These are phyloP conservation scores for Wickerhamomyces strasburgensis DNA, from an alignment of 805 yeast species.

Conservation along the genomic window DNA sequence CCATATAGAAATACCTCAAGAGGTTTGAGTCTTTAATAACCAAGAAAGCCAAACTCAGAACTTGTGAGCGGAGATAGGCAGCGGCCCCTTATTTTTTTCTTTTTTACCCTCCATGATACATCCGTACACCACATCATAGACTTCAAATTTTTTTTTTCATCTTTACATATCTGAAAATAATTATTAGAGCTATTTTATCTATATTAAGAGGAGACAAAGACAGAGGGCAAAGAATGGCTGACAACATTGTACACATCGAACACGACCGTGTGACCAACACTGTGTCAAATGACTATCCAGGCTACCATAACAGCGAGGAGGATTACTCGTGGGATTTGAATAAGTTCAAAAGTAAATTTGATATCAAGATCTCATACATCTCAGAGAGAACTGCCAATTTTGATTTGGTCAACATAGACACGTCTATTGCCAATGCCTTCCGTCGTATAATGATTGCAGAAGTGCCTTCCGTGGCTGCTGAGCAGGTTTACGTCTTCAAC, in stretches of 20 bases:
- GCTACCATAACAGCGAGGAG: slow-evolving; percentile 56
- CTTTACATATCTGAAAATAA: no score
- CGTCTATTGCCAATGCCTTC: slow-evolving; percentile 93
- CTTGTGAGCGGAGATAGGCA: no score
- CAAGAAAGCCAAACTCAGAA: no score
- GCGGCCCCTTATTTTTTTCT: no score
- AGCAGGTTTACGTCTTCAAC: slow-evolving; percentile 82
- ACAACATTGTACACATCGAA: slow-evolving; percentile 76
- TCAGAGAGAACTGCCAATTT: slow-evolving; percentile 75
- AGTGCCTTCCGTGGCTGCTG: slow-evolving; percentile 95
- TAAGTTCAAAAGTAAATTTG: slow-evolving; percentile 63
- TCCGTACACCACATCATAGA: no score
- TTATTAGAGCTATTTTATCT: no score
- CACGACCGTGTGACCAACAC: slow-evolving; percentile 89
- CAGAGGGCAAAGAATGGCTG: slow-evolving; percentile 7
- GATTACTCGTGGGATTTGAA: slow-evolving; percentile 82
- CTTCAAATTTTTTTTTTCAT: no score
- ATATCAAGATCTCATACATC: slow-evolving; percentile 60
- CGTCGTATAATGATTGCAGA: slow-evolving; percentile 96
- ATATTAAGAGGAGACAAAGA: no score
- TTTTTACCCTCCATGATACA: no score
- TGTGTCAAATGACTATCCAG: slow-evolving; percentile 88
- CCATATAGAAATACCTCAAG: no score
- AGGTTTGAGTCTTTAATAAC: no score
- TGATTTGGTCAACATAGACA: slow-evolving; percentile 81